Percentiles rank a stretch among this genome's conserved stretches.
These are phyloP conservation scores for Aspergillus leporis DNA, from an alignment of 495 filamentous ascomycete species.

Conservation along the genomic window DNA sequence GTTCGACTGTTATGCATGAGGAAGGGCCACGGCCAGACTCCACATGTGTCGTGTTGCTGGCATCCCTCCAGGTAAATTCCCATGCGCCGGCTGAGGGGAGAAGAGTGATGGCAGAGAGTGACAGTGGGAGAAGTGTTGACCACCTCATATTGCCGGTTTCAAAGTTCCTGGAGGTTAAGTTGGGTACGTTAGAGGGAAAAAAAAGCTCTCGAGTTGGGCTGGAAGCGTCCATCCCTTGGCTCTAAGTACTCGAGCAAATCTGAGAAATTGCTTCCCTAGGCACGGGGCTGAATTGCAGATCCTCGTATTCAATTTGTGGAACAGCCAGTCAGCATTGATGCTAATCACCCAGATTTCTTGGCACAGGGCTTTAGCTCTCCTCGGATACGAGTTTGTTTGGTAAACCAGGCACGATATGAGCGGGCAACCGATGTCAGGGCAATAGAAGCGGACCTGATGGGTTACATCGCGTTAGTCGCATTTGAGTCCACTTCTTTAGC, in stretches of 20 bases:
- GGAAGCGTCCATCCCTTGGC: background rate
- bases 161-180: background rate
- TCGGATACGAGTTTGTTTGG: background rate
- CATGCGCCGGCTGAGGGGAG: conserved; percentile 20
- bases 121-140: conserved; percentile 13
- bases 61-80: conserved; percentile 24
- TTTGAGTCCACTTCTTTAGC: background rate
- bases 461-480: background rate
- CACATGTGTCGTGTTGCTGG: conserved; percentile 10
- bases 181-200: background rate
- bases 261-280: background rate
- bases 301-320: background rate
- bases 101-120: conserved; percentile 8
- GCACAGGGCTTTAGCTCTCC: background rate
- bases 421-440: background rate
- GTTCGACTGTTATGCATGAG: conserved; percentile 21
- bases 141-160: conserved; percentile 18
- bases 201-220: background rate
- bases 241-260: background rate
- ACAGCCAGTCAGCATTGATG: background rate
- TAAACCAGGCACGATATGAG: background rate
- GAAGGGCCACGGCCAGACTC: conserved; percentile 20
- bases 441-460: background rate
- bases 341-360: background rate
- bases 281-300: background rate